Base-by-base conservation (phyloP, 2,329 filamentous ascomycete genomes). In the Tympanopsis confertula region DNA sequence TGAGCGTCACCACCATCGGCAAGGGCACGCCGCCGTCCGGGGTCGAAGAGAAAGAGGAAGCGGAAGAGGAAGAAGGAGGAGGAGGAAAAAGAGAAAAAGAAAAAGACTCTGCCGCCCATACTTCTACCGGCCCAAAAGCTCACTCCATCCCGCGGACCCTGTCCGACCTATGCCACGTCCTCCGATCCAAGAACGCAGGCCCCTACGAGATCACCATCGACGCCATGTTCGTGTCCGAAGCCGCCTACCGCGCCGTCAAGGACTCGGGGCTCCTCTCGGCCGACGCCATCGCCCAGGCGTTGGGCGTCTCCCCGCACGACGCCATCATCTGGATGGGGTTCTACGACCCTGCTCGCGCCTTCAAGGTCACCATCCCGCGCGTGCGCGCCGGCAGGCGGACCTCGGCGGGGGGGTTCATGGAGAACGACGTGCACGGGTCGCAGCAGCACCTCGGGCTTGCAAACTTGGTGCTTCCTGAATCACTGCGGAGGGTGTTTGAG, bases 141-240 rank as follows among this genome's bases (percentile, higher is more conserved):
- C 12, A 15, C 19, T 14, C 35, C 15, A 15, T 24, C 5, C 29
- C 32, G 43, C 3, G 42, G 22, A 44, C n/a, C 36, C 46, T 7
- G 49, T n/a, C 54, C 0, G 59, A 65, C 19, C 35, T 68, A 3
- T 59, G 63, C 0, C 52, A 50, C 2, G 54, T 68, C 2, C 44
- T 71, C 1, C 58, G 68, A 0, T 66, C 63, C 13, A 74, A 72
- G 45, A 71, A 70, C 33, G 54, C 66, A 0, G 68, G 68, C 0
- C 67, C 68, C 0, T 73, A 58, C 41, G 66, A 72, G 42, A 54
- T 72, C 19, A 71, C 68, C 0, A 57, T 71, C 19, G 69, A 73
- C 39, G 55, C 68, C 24, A 64, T 73, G 38, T 73, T 73, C 45
- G 48, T 48, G 0, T 49, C 53, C 0, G 38, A 45, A 10, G 46